Conservation (phyloP, 2,329 filamentous ascomycete genomes). For the Beauveria sp. region DNA sequence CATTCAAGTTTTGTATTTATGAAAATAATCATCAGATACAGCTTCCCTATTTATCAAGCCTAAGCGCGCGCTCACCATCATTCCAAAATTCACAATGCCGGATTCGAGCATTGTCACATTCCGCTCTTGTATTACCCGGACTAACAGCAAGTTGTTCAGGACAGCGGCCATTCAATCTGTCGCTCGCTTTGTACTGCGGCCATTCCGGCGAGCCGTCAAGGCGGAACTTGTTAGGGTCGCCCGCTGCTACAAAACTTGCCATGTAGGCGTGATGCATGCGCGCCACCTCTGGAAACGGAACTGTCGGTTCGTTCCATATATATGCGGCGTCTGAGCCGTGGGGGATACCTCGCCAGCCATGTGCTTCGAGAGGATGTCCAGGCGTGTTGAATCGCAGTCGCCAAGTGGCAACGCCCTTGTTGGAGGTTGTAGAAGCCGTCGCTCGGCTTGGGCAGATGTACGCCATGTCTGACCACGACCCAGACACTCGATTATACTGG, state of each 20-base stretch:
- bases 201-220: slow-evolving; percentile 15
- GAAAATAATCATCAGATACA: neutral
- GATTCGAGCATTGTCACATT: neutral
- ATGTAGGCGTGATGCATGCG: slow-evolving; percentile 29
- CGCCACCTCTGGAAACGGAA: slow-evolving; percentile 29
- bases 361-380: slow-evolving; percentile 19
- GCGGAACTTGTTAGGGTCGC: slow-evolving; percentile 25
- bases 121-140: neutral
- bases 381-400: slow-evolving; percentile 32
- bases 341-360: slow-evolving; percentile 28
- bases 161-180: neutral
- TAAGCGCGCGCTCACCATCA: neutral
- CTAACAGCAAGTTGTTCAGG: neutral
- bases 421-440: slow-evolving; percentile 31
- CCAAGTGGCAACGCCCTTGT: slow-evolving; percentile 27
- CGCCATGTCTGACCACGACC: slow-evolving; percentile 36
- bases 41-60: slow-evolving; percentile 1
- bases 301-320: slow-evolving; percentile 28
- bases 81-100: slow-evolving; percentile 10
- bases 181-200: slow-evolving; percentile 19
- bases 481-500: slow-evolving; percentile 36
- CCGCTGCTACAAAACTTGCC: slow-evolving; percentile 28
- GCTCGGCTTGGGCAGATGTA: slow-evolving; percentile 39
- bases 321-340: slow-evolving; percentile 29
- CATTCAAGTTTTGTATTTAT: no score